Evolutionary conservation across 2,329 filamentous ascomycete genomes (phyloP), one percentile per base, ranked within the genome.

Genomic region (Aspergillus pseudoterreus): DNA sequence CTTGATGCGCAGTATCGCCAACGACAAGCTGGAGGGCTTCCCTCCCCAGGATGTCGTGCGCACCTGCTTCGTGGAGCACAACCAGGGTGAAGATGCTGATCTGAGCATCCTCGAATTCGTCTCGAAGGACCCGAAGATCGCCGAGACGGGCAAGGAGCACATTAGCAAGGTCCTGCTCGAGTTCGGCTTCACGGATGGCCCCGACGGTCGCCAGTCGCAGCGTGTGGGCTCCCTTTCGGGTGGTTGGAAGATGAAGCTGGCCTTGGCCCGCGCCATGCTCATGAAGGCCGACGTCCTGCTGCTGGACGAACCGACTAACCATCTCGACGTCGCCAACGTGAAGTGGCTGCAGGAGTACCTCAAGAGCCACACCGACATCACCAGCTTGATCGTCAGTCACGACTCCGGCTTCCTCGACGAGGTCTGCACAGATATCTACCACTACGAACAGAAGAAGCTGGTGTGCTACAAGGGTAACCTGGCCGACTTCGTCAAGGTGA

Each of bases 191-290:
- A 95, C 89, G 19, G 75, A 88, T 55, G 92, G 92, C 2, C 90
- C 91, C 0, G 88, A 94, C 60, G 94, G 92, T 53, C 85, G 90
- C 54, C 94, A 97, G 73, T 82, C 86, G 5, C 85, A 96, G 70
- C 89, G 87, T 63, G 94, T 99, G 53, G 94, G 94, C 62, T 96
- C 92, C 17, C 77, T 99, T 33, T 97, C 94, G 41, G 94, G 94
- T 75, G 94, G 94, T 69, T 99, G 94, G 94, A 97, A 97, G 83
- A 99, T 99, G 94, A 99, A 99, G 84, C 78, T 99, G 55, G 94
- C 94, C 59, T 76, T 99, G 71, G 94, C 94, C 47, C 85, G 94
- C 65, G 94, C 94, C 58, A 97, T 99, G 92, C 82, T 99, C 65
- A 89, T 94, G 80, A 88, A 86, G 67, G 92, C 94, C n/a, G 94